These are phyloP conservation scores for Aspergillus quadricinctus DNA, from an alignment of 2,329 filamentous ascomycete species.

Conservation along the genomic window DNA sequence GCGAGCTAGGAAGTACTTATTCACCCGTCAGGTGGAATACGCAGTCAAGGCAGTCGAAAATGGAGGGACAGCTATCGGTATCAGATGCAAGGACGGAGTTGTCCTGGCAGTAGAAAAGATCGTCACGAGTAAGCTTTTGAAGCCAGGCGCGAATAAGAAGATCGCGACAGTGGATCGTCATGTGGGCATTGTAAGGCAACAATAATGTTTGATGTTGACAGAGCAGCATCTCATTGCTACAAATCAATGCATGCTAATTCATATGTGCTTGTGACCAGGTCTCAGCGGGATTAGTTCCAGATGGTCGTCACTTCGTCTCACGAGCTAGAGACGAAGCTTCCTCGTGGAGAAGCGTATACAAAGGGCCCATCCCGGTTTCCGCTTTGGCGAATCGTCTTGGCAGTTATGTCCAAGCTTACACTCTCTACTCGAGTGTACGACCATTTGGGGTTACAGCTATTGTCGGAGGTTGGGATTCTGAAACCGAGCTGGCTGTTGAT, in stretches of 20 bases:
- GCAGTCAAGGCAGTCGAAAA: slow-evolving; percentile 98
- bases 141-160: slow-evolving; percentile 91
- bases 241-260: slow-evolving; percentile 4
- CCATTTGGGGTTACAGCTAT: slow-evolving; percentile 97
- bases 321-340: slow-evolving; percentile 90
- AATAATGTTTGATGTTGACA: background rate
- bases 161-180: slow-evolving; percentile 94
- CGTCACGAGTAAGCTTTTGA: slow-evolving; percentile 89
- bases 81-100: slow-evolving; percentile 94
- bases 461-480: slow-evolving; percentile 87
- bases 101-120: slow-evolving; percentile 97
- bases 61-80: slow-evolving; percentile 91
- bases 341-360: slow-evolving; percentile 89
- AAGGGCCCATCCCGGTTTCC: slow-evolving; percentile 82
- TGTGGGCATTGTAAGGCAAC: slow-evolving; percentile 73
- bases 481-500: slow-evolving; percentile 78
- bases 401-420: slow-evolving; percentile 94
- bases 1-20: slow-evolving; percentile 11
- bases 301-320: slow-evolving; percentile 91
- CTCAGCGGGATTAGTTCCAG: slow-evolving; percentile 88
- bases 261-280: slow-evolving; percentile 53
- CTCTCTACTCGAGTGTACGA: slow-evolving; percentile 91
- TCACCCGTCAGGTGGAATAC: slow-evolving; percentile 68
- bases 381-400: slow-evolving; percentile 91
- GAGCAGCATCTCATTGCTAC: background rate